Conservation (phyloP, 495 filamentous ascomycete genomes). For the Hypoxylon fuscum region DNA sequence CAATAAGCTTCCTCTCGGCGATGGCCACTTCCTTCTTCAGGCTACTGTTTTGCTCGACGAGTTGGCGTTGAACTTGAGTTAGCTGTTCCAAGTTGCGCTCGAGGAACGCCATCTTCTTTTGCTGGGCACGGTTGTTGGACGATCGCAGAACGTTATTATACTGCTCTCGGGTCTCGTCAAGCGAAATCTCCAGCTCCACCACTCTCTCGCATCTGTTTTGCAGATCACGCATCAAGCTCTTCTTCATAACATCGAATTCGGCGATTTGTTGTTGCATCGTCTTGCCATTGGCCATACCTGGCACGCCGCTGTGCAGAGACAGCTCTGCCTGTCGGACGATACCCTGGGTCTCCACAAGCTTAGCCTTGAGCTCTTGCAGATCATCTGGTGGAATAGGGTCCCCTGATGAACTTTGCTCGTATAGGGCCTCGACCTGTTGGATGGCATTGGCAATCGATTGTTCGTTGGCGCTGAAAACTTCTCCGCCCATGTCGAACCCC, state of each 20-base stretch:
- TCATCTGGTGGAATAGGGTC: conserved; percentile 85
- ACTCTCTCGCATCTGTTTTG: conserved; percentile 98
- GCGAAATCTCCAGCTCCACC: conserved; percentile 94
- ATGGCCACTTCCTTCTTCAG: conserved; percentile 99
- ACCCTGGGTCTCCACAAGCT: conserved; percentile 86
- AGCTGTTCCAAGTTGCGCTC: conserved; percentile 98
- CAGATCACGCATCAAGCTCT: conserved; percentile 96
- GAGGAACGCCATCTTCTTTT: conserved; percentile 99
- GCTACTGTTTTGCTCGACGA: conserved; percentile 95
- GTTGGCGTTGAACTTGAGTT: conserved; percentile 94
- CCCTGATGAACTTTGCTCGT: conserved; percentile 76
- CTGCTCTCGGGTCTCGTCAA: conserved; percentile 96
- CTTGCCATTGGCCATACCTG: conserved; percentile 76
- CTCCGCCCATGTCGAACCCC: conserved; percentile 89
- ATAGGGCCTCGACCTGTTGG: conserved; percentile 78
- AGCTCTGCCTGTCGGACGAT: conserved; percentile 94
- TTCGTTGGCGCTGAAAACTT: conserved; percentile 92
- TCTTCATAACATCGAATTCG: conserved; percentile 99
- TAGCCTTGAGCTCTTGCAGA: conserved; percentile 75
- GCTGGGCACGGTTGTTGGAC: conserved; percentile 96
- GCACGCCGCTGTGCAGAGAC: conserved; percentile 65
- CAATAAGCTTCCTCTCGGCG: conserved; percentile 95
- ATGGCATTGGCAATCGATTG: conserved; percentile 82
- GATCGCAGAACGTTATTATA: conserved; percentile 97
- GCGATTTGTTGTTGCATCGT: conserved; percentile 97